Evolutionary conservation across 1,284 basidiomycete genomes (phyloP), one percentile per base, ranked within the genome.

Genomic region (Sanghuangporus sanghuang): DNA sequence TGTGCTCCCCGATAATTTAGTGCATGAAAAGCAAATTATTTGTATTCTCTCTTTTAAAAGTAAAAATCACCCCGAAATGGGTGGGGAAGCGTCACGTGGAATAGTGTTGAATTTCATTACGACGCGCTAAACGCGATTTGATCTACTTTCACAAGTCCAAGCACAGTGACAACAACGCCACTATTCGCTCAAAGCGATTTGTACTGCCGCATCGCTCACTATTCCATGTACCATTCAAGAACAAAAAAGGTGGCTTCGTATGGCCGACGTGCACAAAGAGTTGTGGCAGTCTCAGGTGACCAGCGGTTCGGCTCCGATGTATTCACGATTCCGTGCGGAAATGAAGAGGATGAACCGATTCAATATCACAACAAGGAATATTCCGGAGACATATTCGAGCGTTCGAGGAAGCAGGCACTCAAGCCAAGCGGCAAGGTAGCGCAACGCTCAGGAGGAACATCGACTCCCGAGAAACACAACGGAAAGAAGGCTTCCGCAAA

Each of bases 181-280:
- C 27, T 32, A 32, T 32, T 3, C 38, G 12, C 18, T 57, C 32
- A 39, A 35, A 14, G 6, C 55, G 2, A 5, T 36, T 8, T 6
- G 11, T 14, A 6, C 38, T 23, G 27, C 12, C 36, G 35, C 50
- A 35, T 32, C 42, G 38, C 40, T 16, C 27, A 3, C n/a, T 49
- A 21, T 11, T 2, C 48, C 14, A 63, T 63, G 64, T 66, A 59
- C 39, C 5, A 40, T 11, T 38, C 62, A n/a, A 59, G 61, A 18
- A 66, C 65, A 35, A 66, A 66, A 58, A 66, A 63, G 48, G 61
- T 66, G 21, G 42, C 54, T 7, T 59, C 61, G 1, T 66, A 66
- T 46, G 65, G 65, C 2, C 61, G 65, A 50, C 65, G 65, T 12
- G 65, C 58, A 6, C 61, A 63, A 21, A 57, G 65, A 3, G 64